Percentiles rank a stretch among this genome's conserved stretches.
phyloP scores from a whole-genome alignment of 2,329 filamentous ascomycete genomes.

The Xylariaceae sp. region DNA sequence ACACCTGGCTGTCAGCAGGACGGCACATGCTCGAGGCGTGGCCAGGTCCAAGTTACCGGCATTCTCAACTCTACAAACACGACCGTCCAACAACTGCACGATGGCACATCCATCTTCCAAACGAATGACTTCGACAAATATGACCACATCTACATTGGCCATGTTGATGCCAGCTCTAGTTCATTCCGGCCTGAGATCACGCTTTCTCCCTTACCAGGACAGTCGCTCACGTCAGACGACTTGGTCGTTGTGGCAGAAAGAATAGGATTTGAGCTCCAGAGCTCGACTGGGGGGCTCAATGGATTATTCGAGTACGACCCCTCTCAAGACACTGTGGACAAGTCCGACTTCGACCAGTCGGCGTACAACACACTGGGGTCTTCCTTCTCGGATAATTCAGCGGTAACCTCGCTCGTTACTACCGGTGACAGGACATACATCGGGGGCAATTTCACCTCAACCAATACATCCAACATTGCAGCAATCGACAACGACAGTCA shows the following conservation, averaged over 20 bases:
- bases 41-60: slow-evolving; percentile 74
- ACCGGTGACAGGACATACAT: slow-evolving; percentile 62
- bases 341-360: slow-evolving; percentile 60
- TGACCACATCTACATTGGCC: slow-evolving; percentile 81
- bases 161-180: slow-evolving; percentile 65
- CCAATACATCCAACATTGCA: slow-evolving; percentile 66
- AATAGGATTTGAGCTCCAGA: slow-evolving; percentile 68
- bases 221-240: slow-evolving; percentile 42
- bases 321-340: slow-evolving; percentile 46
- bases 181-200: slow-evolving; percentile 77
- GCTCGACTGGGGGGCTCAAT: slow-evolving; percentile 74
- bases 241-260: slow-evolving; percentile 84
- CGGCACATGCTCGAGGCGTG: slow-evolving; percentile 65
- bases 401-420: slow-evolving; percentile 61
- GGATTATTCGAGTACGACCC: slow-evolving; percentile 87
- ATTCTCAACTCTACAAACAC: slow-evolving; percentile 48
- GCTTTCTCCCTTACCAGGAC: slow-evolving; percentile 59
- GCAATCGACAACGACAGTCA: slow-evolving; percentile 58
- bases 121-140: slow-evolving; percentile 97
- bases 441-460: slow-evolving; percentile 75
- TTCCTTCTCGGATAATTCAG: slow-evolving; percentile 58
- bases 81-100: slow-evolving; percentile 28
- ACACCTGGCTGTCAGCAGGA: slow-evolving; percentile 87
- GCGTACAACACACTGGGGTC: slow-evolving; percentile 70
- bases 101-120: slow-evolving; percentile 63